A percentile compares a stretch with the other conserved stretches of the same genome.
phyloP scores from a whole-genome alignment of 352 stramenopile species.

The Blastocystis sp. region DNA sequence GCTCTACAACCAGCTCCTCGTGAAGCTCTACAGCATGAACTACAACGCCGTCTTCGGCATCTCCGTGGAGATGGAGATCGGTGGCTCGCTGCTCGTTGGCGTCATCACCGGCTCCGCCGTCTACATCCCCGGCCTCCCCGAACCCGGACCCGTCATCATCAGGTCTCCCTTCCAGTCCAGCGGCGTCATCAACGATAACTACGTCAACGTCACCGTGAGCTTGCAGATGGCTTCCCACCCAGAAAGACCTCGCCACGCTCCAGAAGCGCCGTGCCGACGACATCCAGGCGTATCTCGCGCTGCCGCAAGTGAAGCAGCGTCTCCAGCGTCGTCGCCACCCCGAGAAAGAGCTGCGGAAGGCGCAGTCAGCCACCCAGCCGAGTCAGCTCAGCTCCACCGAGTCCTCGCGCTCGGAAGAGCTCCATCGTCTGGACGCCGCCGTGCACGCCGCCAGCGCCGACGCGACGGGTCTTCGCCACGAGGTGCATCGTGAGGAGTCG shows the following conservation, averaged over 20 bases:
- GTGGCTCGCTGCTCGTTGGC: slow-evolving; percentile 73
- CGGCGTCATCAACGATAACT: not conserved
- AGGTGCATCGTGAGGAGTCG: too few relatives aligned
- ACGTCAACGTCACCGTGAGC: not conserved
- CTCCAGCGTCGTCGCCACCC: not conserved
- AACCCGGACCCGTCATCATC: slow-evolving; percentile 80
- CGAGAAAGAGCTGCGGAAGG: not conserved
- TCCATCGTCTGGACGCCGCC: not conserved
- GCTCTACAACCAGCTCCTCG: slow-evolving; percentile 84
- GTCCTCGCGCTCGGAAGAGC: not conserved
- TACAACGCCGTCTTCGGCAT: slow-evolving; percentile 89
- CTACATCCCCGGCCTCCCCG: slow-evolving; percentile 82
- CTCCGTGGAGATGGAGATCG: slow-evolving; percentile 78
- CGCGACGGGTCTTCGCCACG: too few relatives aligned
- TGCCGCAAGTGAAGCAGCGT: not conserved
- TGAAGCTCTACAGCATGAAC: slow-evolving; percentile 80
- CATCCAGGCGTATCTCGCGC: not conserved
- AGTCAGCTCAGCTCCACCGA: not conserved
- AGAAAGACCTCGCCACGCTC: not conserved
- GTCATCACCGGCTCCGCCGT: slow-evolving; percentile 79
- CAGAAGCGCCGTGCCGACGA: not conserved
- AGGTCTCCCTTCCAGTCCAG: slow-evolving; percentile 4
- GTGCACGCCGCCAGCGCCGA: not conserved
- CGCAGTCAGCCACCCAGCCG: not conserved
- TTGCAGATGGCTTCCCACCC: not conserved